phyloP scores from a whole-genome alignment of 225 moss, liverwort and hornwort species.

The Asterella californica region DNA sequence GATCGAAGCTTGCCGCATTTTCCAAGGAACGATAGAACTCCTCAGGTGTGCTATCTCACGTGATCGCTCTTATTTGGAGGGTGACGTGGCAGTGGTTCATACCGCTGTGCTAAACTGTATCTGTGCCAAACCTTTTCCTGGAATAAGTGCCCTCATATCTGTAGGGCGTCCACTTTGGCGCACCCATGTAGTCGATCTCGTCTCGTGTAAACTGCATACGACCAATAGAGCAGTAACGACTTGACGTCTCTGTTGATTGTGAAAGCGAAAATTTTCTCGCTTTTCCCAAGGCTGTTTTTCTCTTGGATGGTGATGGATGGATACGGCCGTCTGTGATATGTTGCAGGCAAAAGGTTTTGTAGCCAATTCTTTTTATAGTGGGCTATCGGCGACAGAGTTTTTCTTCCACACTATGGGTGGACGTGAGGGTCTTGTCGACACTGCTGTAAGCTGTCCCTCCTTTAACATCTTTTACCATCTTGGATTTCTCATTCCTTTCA shows the following conservation, averaged over 20 bases:
- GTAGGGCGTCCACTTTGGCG: neutral
- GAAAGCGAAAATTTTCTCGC: neutral
- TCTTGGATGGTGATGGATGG: neutral
- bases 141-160: neutral
- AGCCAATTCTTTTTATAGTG: slow-evolving; percentile 96
- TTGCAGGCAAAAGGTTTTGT: slow-evolving; percentile 97
- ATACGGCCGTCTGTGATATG: slow-evolving; percentile 1
- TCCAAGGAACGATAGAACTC: slow-evolving; percentile 87
- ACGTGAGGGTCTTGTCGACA: slow-evolving; percentile 97
- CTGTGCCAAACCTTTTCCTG: neutral
- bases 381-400: slow-evolving; percentile 92
- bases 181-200: neutral
- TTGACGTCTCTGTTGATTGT: neutral
- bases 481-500: neutral
- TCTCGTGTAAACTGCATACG: neutral
- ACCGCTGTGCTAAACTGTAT: neutral
- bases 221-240: neutral
- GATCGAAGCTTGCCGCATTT: slow-evolving; percentile 97
- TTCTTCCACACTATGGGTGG: slow-evolving; percentile 99
- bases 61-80: neutral
- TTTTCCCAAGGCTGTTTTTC: neutral
- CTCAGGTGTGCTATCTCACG: slow-evolving; percentile 58
- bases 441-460: slow-evolving; percentile 54
- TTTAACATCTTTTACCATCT: neutral
- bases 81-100: neutral